phyloP scores from a whole-genome alignment of 495 filamentous ascomycete species.

The Cercophora sp. region DNA sequence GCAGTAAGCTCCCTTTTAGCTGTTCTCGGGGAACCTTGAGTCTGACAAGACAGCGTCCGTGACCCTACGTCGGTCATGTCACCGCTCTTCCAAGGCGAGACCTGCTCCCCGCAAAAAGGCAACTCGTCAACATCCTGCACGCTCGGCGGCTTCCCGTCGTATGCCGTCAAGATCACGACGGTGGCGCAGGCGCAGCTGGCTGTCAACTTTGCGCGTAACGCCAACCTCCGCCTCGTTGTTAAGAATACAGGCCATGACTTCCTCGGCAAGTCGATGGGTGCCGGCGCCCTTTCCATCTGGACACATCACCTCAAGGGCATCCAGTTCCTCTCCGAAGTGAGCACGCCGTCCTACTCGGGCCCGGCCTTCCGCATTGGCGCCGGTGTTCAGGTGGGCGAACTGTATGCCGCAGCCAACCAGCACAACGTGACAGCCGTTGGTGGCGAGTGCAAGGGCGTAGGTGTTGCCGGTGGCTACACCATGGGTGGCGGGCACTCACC shows the following conservation, averaged over 20 bases:
- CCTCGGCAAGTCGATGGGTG: conserved; percentile 44
- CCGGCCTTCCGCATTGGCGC: conserved; percentile 50
- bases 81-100: conserved; percentile 44
- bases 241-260: conserved; percentile 45
- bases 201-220: conserved; percentile 41
- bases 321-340: conserved; percentile 34
- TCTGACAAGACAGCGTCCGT: too few relatives aligned
- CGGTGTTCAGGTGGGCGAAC: conserved; percentile 49
- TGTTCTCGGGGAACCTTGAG: too few relatives aligned
- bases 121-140: conserved; percentile 36
- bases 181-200: conserved; percentile 36
- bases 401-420: conserved; percentile 34
- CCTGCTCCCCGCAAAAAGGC: conserved; percentile 52
- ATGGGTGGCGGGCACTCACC: conserved; percentile 43
- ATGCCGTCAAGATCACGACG: conserved; percentile 47
- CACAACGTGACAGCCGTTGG: conserved; percentile 43
- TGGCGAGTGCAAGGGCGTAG: conserved; percentile 39
- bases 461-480: conserved; percentile 39
- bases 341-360: conserved; percentile 33
- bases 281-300: conserved; percentile 55
- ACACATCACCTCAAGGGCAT: conserved; percentile 55
- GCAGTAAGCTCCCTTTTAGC: too few relatives aligned
- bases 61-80: conserved; percentile 35
- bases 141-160: conserved; percentile 51
- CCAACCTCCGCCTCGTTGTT: conserved; percentile 36